phyloP scores from a whole-genome alignment of 495 filamentous ascomycete species.

The Aspergillus homomorphus region DNA sequence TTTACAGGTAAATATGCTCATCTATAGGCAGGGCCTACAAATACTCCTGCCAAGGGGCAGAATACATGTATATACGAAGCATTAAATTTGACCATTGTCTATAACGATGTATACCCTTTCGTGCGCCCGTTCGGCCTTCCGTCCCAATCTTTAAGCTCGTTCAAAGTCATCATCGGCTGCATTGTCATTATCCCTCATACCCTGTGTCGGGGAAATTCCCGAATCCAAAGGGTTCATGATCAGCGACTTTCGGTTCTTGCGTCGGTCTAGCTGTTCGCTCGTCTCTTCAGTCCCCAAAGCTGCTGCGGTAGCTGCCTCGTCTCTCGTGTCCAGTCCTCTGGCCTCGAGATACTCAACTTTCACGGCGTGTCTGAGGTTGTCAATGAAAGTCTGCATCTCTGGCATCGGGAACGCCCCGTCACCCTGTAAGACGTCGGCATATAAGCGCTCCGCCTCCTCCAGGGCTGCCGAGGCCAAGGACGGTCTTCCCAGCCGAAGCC shows the following conservation, averaged over 20 bases:
- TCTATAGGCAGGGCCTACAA: neutral
- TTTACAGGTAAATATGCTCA: no score
- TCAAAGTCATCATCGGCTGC: slow-evolving; percentile 51
- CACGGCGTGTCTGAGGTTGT: slow-evolving; percentile 56
- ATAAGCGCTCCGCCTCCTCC: slow-evolving; percentile 66
- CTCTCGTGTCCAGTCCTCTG: slow-evolving; percentile 32
- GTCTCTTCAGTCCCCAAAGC: slow-evolving; percentile 54
- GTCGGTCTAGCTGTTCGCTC: slow-evolving; percentile 52
- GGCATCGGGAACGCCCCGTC: slow-evolving; percentile 55
- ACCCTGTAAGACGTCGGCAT: slow-evolving; percentile 56
- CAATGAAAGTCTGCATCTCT: slow-evolving; percentile 58
- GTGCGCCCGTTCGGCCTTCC: slow-evolving; percentile 15
- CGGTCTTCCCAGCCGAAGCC: slow-evolving; percentile 68
- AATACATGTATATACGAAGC: slow-evolving; percentile 1
- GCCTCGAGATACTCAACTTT: slow-evolving; percentile 49
- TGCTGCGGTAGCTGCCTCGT: slow-evolving; percentile 32
- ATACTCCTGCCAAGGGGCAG: neutral
- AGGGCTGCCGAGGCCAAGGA: slow-evolving; percentile 69
- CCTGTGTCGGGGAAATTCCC: slow-evolving; percentile 29
- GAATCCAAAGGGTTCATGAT: slow-evolving; percentile 39
- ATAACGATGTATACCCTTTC: slow-evolving; percentile 19
- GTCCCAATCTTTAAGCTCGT: slow-evolving; percentile 38
- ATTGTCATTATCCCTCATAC: slow-evolving; percentile 27
- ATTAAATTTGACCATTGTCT: slow-evolving; percentile 13
- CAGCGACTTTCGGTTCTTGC: slow-evolving; percentile 40